These are phyloP conservation scores for Penium margaritaceum DNA, from an alignment of 139 green algal species.

Conservation along the genomic window DNA sequence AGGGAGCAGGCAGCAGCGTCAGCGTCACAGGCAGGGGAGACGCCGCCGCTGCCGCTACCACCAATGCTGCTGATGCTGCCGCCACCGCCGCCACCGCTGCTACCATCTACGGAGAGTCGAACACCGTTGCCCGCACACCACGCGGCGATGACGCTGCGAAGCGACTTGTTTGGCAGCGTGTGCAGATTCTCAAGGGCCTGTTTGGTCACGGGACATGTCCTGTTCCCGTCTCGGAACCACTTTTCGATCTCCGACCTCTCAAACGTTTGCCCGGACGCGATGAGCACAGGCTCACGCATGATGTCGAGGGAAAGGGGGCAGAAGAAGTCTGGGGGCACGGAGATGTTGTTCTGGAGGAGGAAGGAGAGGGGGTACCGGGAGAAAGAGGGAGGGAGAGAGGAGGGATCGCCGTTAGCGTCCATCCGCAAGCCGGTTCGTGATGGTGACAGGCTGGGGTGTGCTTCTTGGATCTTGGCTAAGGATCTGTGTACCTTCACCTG, in stretches of 20 bases:
- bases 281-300: constrained; percentile 25
- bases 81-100: no score
- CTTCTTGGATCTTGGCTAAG: no score
- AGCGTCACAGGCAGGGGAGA: no score
- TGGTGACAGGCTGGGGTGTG: no score
- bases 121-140: constrained; percentile 3
- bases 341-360: neutral
- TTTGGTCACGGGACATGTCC: neutral
- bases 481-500: no score
- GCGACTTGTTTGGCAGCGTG: neutral
- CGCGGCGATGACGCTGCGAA: constrained; percentile 7
- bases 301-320: constrained; percentile 11
- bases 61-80: no score
- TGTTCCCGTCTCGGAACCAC: constrained; percentile 11
- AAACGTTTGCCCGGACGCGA: constrained; percentile 30
- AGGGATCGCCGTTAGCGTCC: no score
- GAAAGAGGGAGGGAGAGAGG: neutral
- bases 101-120: no score
- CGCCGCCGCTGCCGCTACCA: no score
- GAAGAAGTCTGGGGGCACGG: neutral
- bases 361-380: neutral
- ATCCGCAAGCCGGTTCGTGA: no score
- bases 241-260: constrained; percentile 14
- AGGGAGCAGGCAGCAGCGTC: no score
- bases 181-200: neutral